phyloP scores from a whole-genome alignment of 441 rosid species.

The Croton setiger region DNA sequence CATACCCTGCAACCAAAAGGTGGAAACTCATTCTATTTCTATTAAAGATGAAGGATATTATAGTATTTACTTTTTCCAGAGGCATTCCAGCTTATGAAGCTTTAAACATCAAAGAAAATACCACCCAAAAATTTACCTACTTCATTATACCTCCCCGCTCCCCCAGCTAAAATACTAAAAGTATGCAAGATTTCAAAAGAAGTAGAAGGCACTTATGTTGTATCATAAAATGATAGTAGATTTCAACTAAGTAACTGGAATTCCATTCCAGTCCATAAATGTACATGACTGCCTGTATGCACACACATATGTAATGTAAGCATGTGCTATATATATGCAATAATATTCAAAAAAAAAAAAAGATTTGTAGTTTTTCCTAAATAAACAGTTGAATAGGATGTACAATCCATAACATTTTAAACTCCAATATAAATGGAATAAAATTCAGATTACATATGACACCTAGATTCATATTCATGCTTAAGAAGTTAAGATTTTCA shows the following conservation, averaged over 20 bases:
- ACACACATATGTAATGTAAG: neutral
- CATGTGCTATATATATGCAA: neutral
- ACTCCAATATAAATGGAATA: neutral
- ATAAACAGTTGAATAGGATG: neutral
- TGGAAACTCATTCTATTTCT: neutral
- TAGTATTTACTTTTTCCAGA: neutral
- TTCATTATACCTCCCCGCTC: neutral
- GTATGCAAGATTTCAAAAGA: neutral
- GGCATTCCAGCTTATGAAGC: neutral
- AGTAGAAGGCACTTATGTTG: neutral
- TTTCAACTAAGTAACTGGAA: neutral
- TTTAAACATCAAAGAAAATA: neutral
- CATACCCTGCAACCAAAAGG: constrained; percentile 68
- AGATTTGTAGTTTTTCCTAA: neutral
- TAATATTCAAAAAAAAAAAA: too few relatives aligned
- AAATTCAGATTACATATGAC: neutral
- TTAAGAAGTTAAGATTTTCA: constrained; percentile 8
- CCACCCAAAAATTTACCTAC: neutral
- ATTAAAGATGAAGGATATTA: neutral
- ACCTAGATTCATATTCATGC: neutral
- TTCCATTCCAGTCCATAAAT: neutral
- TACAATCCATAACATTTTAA: neutral
- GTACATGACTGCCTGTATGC: neutral
- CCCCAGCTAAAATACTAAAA: neutral
- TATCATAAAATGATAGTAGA: neutral